Evolutionary conservation across 2,329 filamentous ascomycete species (phyloP).

Genomic region (Beauveria sp.): DNA sequence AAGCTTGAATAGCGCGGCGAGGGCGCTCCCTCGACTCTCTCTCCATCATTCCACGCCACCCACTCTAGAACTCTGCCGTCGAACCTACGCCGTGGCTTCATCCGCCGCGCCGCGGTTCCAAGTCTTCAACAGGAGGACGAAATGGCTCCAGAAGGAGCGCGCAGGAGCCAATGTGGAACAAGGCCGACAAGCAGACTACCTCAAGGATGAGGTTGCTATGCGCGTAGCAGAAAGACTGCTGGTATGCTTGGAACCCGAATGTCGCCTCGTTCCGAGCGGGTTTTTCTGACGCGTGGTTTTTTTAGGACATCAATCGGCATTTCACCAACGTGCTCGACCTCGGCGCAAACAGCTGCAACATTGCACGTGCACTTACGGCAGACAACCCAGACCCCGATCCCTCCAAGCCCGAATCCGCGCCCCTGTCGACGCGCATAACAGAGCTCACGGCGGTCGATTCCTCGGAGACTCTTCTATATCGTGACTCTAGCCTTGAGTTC

Average conservation of each 20-base stretch:
- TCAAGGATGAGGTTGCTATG: constrained; percentile 84
- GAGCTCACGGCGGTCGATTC: constrained; percentile 77
- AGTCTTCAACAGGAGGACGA: constrained; percentile 82
- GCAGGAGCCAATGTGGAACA: constrained; percentile 62
- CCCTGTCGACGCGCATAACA: constrained; percentile 66
- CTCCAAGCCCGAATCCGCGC: constrained; percentile 48
- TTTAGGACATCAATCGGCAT: constrained; percentile 80
- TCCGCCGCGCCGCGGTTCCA: constrained; percentile 72
- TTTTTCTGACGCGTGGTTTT: neutral
- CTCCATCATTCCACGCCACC: neutral
- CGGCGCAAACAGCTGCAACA: constrained; percentile 91
- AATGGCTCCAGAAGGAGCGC: constrained; percentile 87
- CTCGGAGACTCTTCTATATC: constrained; percentile 68
- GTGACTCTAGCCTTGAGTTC: constrained; percentile 68
- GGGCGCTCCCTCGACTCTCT: neutral
- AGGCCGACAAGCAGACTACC: constrained; percentile 79
- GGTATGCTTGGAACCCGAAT: constrained; percentile 33
- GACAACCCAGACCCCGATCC: constrained; percentile 57
- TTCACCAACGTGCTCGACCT: constrained; percentile 84
- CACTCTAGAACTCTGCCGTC: constrained; percentile 34
- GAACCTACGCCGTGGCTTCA: constrained; percentile 70
- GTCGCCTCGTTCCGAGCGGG: neutral
- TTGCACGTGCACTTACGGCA: constrained; percentile 72
- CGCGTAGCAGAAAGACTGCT: constrained; percentile 80
- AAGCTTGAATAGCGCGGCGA: neutral